Percentiles rank a stretch among this genome's conserved stretches.
These are phyloP conservation scores for Candida koratica DNA, from an alignment of 805 yeast species.

Conservation along the genomic window DNA sequence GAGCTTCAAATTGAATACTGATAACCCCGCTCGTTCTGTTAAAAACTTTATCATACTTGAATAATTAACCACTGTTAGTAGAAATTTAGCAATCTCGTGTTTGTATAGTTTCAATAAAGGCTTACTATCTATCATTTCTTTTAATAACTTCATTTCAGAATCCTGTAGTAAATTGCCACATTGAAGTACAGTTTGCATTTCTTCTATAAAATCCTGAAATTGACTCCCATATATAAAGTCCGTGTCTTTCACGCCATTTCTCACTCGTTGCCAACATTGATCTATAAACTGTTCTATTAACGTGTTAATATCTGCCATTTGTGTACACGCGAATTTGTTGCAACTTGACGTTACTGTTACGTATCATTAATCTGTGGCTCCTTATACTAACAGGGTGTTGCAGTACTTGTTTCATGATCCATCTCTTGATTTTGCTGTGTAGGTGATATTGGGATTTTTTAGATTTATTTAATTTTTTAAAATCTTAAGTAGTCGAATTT, in stretches of 20 bases:
- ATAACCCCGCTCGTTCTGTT: constrained; percentile 20
- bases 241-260: constrained; percentile 9
- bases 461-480: too few relatives aligned
- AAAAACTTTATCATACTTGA: constrained; percentile 20
- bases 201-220: constrained; percentile 18
- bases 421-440: too few relatives aligned
- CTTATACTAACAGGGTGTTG: too few relatives aligned
- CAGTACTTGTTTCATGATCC: too few relatives aligned
- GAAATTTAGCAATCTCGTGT: constrained; percentile 21
- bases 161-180: constrained; percentile 17
- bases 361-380: too few relatives aligned
- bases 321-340: constrained; percentile 3
- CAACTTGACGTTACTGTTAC: too few relatives aligned
- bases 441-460: too few relatives aligned
- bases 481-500: too few relatives aligned
- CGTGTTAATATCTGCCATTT: constrained; percentile 7
- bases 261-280: constrained; percentile 19
- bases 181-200: constrained; percentile 20
- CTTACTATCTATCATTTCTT: constrained; percentile 17
- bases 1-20: constrained; percentile 8
- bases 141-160: constrained; percentile 16
- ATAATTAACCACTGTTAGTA: constrained; percentile 22
- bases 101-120: constrained; percentile 21
- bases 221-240: constrained; percentile 23
- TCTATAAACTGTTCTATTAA: constrained; percentile 19